Base-by-base conservation (phyloP, 1,284 basidiomycete genomes). In the Heliocybe sulcata region DNA sequence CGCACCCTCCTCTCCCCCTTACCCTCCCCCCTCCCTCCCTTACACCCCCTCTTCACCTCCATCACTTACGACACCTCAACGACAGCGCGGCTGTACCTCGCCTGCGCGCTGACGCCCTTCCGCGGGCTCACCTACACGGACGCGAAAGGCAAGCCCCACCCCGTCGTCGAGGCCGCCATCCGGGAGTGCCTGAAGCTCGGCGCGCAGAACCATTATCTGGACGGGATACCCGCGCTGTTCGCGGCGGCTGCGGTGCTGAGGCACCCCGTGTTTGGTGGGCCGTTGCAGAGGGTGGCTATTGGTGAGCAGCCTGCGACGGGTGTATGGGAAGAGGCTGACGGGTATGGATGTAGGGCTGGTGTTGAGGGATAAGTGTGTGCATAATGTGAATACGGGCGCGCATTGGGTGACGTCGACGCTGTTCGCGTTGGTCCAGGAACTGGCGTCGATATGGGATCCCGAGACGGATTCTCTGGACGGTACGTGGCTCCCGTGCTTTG, bases 101-200 rank as follows among this genome's bases (percentile, higher is more conserved):
- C 87, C 0, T 76, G 86, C 6, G 77, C 82, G 12, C 71, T 92
- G 23, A 81, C 80, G 3, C 88, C 91, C 0, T 91, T 82, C 59
- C 66, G 74, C 19, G 73, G 72, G 3, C 67, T 86, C 26, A 81
- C 73, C 1, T 90, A 88, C 63, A 65, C 63, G 23, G 83, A 88
- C 55, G 77, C 77, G 63, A 93, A 91, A 65, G 73, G 75, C 14
- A 90, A 83, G 64, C 63, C 66, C 0, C 71, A 79, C 1, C 74
- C 78, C 2, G 81, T 83, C 0, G 77, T 85, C 1, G 83, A 89
- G 53, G 80, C 80, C n/a, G 82, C 87, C 31, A 80, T 96, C 42
- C 78, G 87, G 42, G 90, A 95, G 54, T 88, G 87, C 6, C 69
- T 96, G 57, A 96, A 93, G 72, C 77, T 94, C 25, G 92, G 92